phyloP scores from a whole-genome alignment of 2,329 filamentous ascomycete species.

The Daldinia sp. region DNA sequence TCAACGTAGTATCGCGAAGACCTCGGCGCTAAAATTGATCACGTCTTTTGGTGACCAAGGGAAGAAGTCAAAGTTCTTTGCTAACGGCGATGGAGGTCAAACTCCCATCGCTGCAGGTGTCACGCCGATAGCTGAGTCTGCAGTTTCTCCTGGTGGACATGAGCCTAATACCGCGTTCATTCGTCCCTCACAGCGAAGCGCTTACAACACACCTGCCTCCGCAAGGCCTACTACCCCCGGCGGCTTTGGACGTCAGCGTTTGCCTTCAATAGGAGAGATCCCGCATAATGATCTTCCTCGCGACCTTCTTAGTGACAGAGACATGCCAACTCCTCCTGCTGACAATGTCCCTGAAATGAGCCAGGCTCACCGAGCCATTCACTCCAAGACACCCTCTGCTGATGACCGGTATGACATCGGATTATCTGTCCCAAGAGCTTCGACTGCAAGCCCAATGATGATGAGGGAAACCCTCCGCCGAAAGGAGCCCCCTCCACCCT shows the following conservation, averaged over 20 bases:
- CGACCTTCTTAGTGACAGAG: constrained; percentile 49
- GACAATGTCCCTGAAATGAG: constrained; percentile 46
- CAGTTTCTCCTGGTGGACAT: constrained; percentile 76
- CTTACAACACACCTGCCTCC: constrained; percentile 76
- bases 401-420: constrained; percentile 60
- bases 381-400: constrained; percentile 55
- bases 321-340: constrained; percentile 45
- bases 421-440: constrained; percentile 69
- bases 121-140: constrained; percentile 88
- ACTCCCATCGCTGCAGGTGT: constrained; percentile 86
- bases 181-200: constrained; percentile 74
- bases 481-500: constrained; percentile 71
- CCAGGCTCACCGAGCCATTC: constrained; percentile 47
- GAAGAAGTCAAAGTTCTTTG: constrained; percentile 74
- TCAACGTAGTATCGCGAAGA: constrained; percentile 77
- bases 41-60: constrained; percentile 81
- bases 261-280: constrained; percentile 82
- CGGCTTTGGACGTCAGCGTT: constrained; percentile 71
- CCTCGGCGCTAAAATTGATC: constrained; percentile 88
- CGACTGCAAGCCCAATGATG: constrained; percentile 76
- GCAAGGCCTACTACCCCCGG: constrained; percentile 72
- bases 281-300: constrained; percentile 56
- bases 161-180: constrained; percentile 76
- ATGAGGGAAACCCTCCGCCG: constrained; percentile 62
- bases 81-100: constrained; percentile 65